Percentiles rank a stretch among this genome's conserved stretches.
phyloP scores from a whole-genome alignment of 2,329 filamentous ascomycete species.

The Ramichloridium luteum region DNA sequence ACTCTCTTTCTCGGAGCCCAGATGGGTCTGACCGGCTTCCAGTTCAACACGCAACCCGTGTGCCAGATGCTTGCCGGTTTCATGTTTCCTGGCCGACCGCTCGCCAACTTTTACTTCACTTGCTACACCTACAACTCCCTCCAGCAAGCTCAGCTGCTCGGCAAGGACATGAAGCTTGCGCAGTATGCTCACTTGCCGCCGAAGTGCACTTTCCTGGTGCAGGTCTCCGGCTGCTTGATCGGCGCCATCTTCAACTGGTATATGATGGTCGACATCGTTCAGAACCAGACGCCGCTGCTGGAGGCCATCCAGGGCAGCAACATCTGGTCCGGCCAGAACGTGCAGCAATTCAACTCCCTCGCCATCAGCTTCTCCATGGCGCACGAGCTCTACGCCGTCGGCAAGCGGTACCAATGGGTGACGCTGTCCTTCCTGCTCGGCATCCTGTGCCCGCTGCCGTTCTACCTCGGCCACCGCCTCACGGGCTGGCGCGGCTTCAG shows the following conservation, averaged over 20 bases:
- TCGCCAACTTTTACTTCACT: conserved; percentile 25
- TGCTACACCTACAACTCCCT: conserved; percentile 23
- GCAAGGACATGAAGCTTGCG: conserved; percentile 26
- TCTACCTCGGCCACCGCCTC: conserved; percentile 7
- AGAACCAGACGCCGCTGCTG: conserved; percentile 32
- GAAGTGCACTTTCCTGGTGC: conserved; percentile 34
- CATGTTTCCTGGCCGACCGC: conserved; percentile 29
- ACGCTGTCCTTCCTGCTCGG: conserved; percentile 33
- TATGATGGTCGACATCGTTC: conserved; percentile 34
- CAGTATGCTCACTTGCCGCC: conserved; percentile 29
- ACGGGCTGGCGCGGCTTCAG: conserved; percentile 1
- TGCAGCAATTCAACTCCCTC: conserved; percentile 36
- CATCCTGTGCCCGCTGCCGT: conserved; percentile 32
- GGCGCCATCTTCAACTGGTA: conserved; percentile 36
- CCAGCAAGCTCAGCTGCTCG: conserved; percentile 20
- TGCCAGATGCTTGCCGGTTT: conserved; percentile 40
- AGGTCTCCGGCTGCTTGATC: conserved; percentile 31
- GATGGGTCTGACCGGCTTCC: conserved; percentile 24
- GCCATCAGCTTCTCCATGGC: conserved; percentile 32
- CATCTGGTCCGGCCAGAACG: conserved; percentile 38
- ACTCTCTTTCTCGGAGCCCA: conserved; percentile 20
- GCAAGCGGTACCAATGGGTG: conserved; percentile 25
- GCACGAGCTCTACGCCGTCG: conserved; percentile 32
- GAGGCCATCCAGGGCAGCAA: conserved; percentile 31
- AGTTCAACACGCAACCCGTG: conserved; percentile 29